Base-by-base conservation (phyloP, 495 filamentous ascomycete species). In the Tuber magnatum region DNA sequence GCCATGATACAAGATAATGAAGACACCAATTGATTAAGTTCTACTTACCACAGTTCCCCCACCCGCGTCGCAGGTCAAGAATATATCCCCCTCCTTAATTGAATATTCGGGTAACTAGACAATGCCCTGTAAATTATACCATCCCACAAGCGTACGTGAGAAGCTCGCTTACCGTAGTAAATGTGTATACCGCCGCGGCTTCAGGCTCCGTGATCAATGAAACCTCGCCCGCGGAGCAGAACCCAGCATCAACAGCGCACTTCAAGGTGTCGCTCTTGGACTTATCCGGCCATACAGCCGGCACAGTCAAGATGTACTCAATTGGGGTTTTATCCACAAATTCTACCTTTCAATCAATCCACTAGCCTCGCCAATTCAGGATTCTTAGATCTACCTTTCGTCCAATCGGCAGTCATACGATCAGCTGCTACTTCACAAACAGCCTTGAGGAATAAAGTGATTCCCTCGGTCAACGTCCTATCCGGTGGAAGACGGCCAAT, bases 221-320 rank as follows among this genome's bases (percentile, higher is more conserved):
- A 61, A 79, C 68, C 48, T 39, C 42, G 7, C 22, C 39, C 24
- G 22, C 32, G 20, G 40, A 42, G 41, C 43, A 61, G 87, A 92
- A 90, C 12, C 91, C 90, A 16, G 91, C 91, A 24, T 87, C 82
- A 77, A 91, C 87, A 5, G 91, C 91, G 61, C 90, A 91, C 71
- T 86, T 84, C 32, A 91, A 81, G 0, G 90, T 92, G 22, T 87
- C 87, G 68, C 88, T 87, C 82, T 91, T 92, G 24, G 91, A 91
- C 24, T 86, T 86, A 69, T 93, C 91, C 12, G 89, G 89, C 91
- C 91, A 92, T 68, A 78, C 77, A 28, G 77, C 77, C 48, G 77
- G 77, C 14, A 78, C 77, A n/a, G 77, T 78, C 35, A 78, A n/a
- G 28, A 73, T 46, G 77, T 78, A 78, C 42, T 78, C 77, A 14